Evolutionary conservation across 148 eudicot species (phyloP).

Genomic region (Silene latifolia): DNA sequence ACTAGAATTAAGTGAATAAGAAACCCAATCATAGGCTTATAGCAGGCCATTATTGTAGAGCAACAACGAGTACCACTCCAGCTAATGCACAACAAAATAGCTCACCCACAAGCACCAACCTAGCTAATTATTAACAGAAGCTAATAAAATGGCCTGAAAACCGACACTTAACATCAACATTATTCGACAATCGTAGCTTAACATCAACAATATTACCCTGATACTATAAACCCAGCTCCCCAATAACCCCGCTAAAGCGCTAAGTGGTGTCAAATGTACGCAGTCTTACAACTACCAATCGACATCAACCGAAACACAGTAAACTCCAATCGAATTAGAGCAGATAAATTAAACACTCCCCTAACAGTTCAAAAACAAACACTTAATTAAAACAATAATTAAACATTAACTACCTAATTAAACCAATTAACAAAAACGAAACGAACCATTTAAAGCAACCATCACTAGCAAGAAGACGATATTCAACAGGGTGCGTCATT

Average conservation of each 20-base stretch:
- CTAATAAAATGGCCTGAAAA: background rate
- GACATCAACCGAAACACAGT: background rate
- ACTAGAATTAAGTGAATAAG: too few relatives aligned
- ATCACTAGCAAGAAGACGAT: conserved; percentile 71
- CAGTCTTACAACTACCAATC: too few relatives aligned
- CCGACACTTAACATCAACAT: background rate
- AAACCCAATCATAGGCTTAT: too few relatives aligned
- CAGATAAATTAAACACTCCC: too few relatives aligned
- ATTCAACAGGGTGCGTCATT: conserved; percentile 80
- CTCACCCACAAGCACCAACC: background rate
- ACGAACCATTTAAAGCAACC: conserved; percentile 88
- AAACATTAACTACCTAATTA: background rate
- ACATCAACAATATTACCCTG: background rate
- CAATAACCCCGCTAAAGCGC: too few relatives aligned
- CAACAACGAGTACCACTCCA: too few relatives aligned
- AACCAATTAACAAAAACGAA: background rate
- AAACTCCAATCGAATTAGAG: background rate
- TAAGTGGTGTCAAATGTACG: too few relatives aligned
- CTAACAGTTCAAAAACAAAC: too few relatives aligned
- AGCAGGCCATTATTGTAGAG: too few relatives aligned
- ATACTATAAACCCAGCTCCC: too few relatives aligned
- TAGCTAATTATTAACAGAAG: background rate
- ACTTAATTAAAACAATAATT: too few relatives aligned
- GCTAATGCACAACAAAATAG: background rate
- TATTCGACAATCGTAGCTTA: too few relatives aligned